phyloP scores from a whole-genome alignment of 1,284 basidiomycete species.

The Lignosus rhinocerotis region DNA sequence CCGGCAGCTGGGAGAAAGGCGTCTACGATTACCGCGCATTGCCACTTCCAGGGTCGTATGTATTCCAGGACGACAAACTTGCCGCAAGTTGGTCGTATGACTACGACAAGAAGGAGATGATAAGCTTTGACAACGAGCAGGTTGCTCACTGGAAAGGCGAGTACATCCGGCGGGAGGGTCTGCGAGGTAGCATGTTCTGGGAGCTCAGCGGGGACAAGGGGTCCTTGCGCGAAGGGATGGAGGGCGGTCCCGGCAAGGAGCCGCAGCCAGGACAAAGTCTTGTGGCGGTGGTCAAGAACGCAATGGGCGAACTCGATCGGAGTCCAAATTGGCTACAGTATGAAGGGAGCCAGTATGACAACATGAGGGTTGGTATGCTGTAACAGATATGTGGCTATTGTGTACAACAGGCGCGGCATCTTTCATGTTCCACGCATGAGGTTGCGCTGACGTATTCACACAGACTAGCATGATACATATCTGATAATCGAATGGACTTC shows the following conservation, averaged over 20 bases:
- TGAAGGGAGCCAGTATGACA: slow-evolving; percentile 72
- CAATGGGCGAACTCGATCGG: slow-evolving; percentile 71
- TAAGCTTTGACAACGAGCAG: slow-evolving; percentile 77
- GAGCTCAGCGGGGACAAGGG: slow-evolving; percentile 83
- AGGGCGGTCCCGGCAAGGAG: slow-evolving; percentile 43
- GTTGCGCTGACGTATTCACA: slow-evolving; percentile 5
- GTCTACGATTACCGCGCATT: slow-evolving; percentile 80
- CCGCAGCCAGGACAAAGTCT: slow-evolving; percentile 47
- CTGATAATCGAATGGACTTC: slow-evolving; percentile 10
- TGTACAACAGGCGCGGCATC: slow-evolving; percentile 14
- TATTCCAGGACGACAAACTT: slow-evolving; percentile 56
- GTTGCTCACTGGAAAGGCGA: slow-evolving; percentile 71
- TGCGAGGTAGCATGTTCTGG: slow-evolving; percentile 88
- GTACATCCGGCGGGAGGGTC: slow-evolving; percentile 69
- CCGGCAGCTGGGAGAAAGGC: slow-evolving; percentile 77
- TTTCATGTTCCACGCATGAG: not conserved
- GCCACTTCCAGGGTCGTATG: slow-evolving; percentile 67
- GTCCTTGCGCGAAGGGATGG: slow-evolving; percentile 63
- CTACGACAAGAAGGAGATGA: slow-evolving; percentile 66
- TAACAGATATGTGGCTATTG: slow-evolving; percentile 15
- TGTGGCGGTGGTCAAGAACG: slow-evolving; percentile 67
- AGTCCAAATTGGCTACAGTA: slow-evolving; percentile 74
- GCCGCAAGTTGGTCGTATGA: slow-evolving; percentile 79
- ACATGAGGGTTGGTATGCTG: slow-evolving; percentile 69
- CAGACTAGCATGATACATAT: slow-evolving; percentile 9